phyloP scores from a whole-genome alignment of 345 rosid species.

The Linum trigynum region DNA sequence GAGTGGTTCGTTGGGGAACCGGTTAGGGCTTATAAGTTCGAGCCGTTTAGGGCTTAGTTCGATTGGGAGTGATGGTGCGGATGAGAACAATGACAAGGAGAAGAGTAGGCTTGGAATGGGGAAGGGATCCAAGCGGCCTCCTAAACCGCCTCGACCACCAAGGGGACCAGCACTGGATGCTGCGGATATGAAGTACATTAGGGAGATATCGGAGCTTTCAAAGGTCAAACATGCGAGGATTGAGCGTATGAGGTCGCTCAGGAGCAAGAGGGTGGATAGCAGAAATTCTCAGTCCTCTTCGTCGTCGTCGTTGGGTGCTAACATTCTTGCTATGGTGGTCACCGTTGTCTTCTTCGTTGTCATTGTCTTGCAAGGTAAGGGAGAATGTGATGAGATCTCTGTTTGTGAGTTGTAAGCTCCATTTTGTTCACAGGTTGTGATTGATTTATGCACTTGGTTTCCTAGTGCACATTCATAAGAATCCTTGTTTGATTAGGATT shows the following conservation, averaged over 20 bases:
- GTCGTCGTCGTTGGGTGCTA: slow-evolving; percentile 44
- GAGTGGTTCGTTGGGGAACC: background rate
- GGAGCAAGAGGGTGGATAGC: slow-evolving; percentile 56
- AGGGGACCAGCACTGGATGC: slow-evolving; percentile 77
- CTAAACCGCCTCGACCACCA: slow-evolving; percentile 85
- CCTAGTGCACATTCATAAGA: too few relatives aligned
- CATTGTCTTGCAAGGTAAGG: slow-evolving; percentile 58
- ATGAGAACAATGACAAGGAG: background rate
- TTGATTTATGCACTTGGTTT: background rate
- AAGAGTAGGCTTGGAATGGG: slow-evolving; percentile 19
- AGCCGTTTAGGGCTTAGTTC: too few relatives aligned
- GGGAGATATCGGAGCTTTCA: slow-evolving; percentile 77
- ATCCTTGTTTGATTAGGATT: background rate
- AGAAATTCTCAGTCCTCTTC: too few relatives aligned
- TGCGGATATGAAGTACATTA: slow-evolving; percentile 70
- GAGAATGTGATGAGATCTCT: too few relatives aligned
- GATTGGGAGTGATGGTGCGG: too few relatives aligned
- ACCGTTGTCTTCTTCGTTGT: slow-evolving; percentile 55
- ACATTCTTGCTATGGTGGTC: slow-evolving; percentile 46
- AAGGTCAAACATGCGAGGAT: slow-evolving; percentile 77
- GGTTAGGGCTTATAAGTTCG: too few relatives aligned
- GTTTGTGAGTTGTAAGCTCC: too few relatives aligned
- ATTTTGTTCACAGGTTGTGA: too few relatives aligned
- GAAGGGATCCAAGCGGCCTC: slow-evolving; percentile 45
- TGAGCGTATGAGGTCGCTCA: slow-evolving; percentile 78